Percentiles rank a stretch among this genome's conserved stretches.
Conservation (phyloP, 192 early-diverging fungal species). For the Blastocladiella britannica region DNA sequence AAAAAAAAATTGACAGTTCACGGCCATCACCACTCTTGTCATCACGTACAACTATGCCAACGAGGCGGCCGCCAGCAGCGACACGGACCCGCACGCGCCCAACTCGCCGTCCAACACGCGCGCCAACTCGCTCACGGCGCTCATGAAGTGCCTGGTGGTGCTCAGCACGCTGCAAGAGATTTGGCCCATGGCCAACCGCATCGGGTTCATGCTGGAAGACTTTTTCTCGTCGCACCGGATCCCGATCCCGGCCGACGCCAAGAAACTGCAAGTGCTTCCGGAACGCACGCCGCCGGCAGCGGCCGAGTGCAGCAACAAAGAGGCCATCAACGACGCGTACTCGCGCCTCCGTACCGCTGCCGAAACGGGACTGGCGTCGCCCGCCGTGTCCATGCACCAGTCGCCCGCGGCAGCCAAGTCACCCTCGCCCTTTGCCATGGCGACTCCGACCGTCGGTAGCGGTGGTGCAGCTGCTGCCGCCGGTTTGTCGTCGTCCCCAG, state of each 20-base stretch:
- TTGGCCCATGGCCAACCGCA: background rate
- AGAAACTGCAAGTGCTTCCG: background rate
- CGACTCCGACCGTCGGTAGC: too few relatives aligned
- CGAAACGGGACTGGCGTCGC: background rate
- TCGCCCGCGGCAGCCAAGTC: background rate
- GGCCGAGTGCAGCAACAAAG: background rate
- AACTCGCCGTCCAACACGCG: background rate
- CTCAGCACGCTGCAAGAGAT: background rate
- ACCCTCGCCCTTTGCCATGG: background rate
- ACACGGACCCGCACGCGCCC: background rate
- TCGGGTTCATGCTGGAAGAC: background rate
- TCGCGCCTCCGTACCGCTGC: background rate
- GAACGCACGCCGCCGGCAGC: background rate
- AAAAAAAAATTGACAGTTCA: background rate
- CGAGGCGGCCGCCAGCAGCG: background rate
- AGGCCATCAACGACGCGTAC: background rate
- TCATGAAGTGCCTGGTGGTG: background rate
- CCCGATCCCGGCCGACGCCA: background rate
- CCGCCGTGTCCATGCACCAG: background rate
- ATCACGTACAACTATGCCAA: background rate
- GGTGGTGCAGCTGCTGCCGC: too few relatives aligned
- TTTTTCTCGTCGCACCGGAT: background rate
- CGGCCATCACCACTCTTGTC: background rate
- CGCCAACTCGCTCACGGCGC: background rate
- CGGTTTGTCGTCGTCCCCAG: too few relatives aligned